Percentiles rank a stretch among this genome's conserved stretches.
These are phyloP conservation scores for Colletotrichum trifolii DNA, from an alignment of 2,329 filamentous ascomycete species.

Conservation along the genomic window DNA sequence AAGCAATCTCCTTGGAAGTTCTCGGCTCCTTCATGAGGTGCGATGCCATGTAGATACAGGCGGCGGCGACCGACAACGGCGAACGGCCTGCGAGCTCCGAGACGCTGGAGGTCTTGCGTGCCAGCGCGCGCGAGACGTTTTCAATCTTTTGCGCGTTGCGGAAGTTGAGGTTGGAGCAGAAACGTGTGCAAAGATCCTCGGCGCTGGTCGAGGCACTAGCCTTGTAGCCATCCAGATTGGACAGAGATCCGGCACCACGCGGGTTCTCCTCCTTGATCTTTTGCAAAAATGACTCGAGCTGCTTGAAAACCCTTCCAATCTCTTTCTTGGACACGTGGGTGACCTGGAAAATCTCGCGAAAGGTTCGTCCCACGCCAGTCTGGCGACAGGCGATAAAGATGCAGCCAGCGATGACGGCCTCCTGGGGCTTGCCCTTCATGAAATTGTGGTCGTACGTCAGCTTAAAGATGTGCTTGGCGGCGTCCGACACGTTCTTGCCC, in stretches of 20 bases:
- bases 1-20: slow-evolving; percentile 86
- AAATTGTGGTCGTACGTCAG: slow-evolving; percentile 91
- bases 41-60: slow-evolving; percentile 96
- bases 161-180: slow-evolving; percentile 84
- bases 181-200: slow-evolving; percentile 87
- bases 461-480: slow-evolving; percentile 95
- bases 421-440: slow-evolving; percentile 95
- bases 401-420: slow-evolving; percentile 93
- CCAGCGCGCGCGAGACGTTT: slow-evolving; percentile 82
- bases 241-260: slow-evolving; percentile 59
- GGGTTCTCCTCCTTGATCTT: slow-evolving; percentile 75
- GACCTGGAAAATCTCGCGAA: slow-evolving; percentile 92
- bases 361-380: slow-evolving; percentile 86
- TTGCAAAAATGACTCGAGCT: slow-evolving; percentile 87
- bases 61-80: slow-evolving; percentile 91
- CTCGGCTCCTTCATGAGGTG: slow-evolving; percentile 84
- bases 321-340: slow-evolving; percentile 98
- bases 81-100: slow-evolving; percentile 91
- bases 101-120: slow-evolving; percentile 79
- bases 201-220: slow-evolving; percentile 82
- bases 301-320: slow-evolving; percentile 95
- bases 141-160: slow-evolving; percentile 79
- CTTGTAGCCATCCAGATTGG: slow-evolving; percentile 76
- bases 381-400: slow-evolving; percentile 98
- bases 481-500: slow-evolving; percentile 83